Evolutionary conservation across 73 alveolate species (phyloP), one percentile per base, ranked within the genome.

Genomic region (Blepharisma stoltei): DNA sequence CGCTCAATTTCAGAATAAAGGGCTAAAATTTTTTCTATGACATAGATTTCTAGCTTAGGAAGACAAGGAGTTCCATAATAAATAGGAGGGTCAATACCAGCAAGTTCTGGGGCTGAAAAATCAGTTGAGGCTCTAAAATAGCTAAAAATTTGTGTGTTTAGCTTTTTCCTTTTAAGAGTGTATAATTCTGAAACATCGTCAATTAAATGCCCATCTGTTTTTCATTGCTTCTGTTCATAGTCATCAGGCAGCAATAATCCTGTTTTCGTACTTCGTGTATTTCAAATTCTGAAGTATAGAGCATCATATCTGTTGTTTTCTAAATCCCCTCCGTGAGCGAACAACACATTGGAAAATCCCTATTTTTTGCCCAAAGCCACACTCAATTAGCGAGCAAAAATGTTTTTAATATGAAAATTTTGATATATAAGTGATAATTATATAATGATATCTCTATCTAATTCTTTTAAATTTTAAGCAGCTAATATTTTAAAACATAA

Each of bases 251-350:
- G 41, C 41, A 32, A 32, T 32, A 32, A 20, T 1, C 73, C 46
- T 60, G 49, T 25, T 38, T 60, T 20, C 73, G 4, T 18, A 47
- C 14, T 18, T 25, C 23, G 11, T n/a, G 18, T 14, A 60, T 9
- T 38, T 32, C 73, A 60, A 20, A 60, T 8, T 5, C 14, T 14
- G 23, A 60, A 60, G 5, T 60, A 60, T 14, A 60, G 46, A 60
- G 73, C 23, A 60, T 60, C 73, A 60, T 60, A 60, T 25, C 73
- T 60, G 23, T 60, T 60, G 73, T 18, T 25, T 18, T n/a, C 46
- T 60, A 25, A n/a, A n/a, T n/a, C n/a, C n/a, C n/a, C n/a, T n/a
- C n/a, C n/a, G n/a, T n/a, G n/a, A n/a, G n/a, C n/a, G n/a, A n/a
- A n/a, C n/a, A n/a, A n/a, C n/a, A n/a, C n/a, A n/a, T n/a, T n/a